A percentile compares a stretch with the other conserved stretches of the same genome.
These are phyloP conservation scores for Lathyrus oleraceus DNA, from an alignment of 306 rosid species.

Conservation along the genomic window DNA sequence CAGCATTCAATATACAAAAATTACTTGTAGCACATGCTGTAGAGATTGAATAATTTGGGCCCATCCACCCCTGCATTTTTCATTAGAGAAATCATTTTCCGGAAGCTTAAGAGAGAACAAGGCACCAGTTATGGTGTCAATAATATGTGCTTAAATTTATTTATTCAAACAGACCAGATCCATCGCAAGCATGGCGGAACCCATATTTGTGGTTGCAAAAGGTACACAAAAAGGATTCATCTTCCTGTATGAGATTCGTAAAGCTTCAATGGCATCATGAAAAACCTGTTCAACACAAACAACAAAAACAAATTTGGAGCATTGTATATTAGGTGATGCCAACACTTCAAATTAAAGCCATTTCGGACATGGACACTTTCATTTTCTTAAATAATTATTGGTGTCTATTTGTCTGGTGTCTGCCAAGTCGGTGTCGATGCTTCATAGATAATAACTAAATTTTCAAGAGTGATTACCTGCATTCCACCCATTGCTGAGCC, in stretches of 20 bases:
- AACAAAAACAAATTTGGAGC: conserved; percentile 8
- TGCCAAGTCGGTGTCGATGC: not conserved
- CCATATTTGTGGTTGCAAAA: conserved; percentile 91
- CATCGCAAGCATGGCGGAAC: conserved; percentile 95
- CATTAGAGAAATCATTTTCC: conserved; percentile 10
- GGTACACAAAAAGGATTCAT: conserved; percentile 93
- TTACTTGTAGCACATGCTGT: conserved; percentile 96
- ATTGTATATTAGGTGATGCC: not conserved
- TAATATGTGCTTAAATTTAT: not conserved
- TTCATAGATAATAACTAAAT: conserved; percentile 11
- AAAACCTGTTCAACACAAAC: conserved; percentile 66
- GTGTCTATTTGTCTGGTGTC: not conserved
- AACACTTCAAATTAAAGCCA: not conserved
- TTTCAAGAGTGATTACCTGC: conserved; percentile 57
- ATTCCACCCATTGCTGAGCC: conserved; percentile 97
- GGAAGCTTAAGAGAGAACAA: conserved; percentile 28
- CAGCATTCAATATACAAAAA: conserved; percentile 85
- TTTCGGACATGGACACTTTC: not conserved
- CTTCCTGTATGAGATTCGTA: conserved; percentile 80
- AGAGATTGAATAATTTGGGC: conserved; percentile 92
- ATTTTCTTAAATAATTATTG: not conserved
- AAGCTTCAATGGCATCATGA: conserved; percentile 80
- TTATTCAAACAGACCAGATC: conserved; percentile 70
- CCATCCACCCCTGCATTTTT: conserved; percentile 90
- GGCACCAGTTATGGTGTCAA: conserved; percentile 30